Conservation (phyloP, 169 alveolate genomes). For the Cryptosporidium bovis region DNA sequence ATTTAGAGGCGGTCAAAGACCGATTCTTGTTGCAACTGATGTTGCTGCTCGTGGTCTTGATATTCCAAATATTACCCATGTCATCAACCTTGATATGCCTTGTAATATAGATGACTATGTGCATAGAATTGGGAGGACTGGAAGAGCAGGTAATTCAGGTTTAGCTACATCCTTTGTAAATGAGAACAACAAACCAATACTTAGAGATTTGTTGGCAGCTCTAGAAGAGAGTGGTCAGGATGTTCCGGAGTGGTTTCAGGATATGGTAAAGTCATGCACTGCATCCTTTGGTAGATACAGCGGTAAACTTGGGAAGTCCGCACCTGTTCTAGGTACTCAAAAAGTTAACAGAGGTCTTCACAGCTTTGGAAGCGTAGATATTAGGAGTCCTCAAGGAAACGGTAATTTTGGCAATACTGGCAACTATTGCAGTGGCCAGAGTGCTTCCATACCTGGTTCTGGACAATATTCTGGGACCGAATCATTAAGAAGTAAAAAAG, state of each 20-base stretch:
- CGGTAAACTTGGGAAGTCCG: constrained; percentile 22
- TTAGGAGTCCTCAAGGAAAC: constrained; percentile 35
- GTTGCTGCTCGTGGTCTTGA: constrained; percentile 99
- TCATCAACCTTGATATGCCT: constrained; percentile 95
- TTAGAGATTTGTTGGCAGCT: constrained; percentile 86
- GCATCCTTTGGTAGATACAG: constrained; percentile 69
- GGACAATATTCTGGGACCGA: constrained; percentile 6
- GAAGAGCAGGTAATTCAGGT: constrained; percentile 98
- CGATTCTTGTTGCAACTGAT: constrained; percentile 97
- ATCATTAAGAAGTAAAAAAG: neutral
- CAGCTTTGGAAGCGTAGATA: constrained; percentile 70
- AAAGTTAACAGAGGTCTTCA: constrained; percentile 44
- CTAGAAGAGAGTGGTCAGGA: constrained; percentile 81
- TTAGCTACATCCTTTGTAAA: constrained; percentile 94
- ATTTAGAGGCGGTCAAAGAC: constrained; percentile 91
- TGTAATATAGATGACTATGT: constrained; percentile 94
- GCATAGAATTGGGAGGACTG: constrained; percentile 97
- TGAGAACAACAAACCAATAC: constrained; percentile 88
- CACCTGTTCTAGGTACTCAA: constrained; percentile 9
- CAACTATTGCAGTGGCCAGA: constrained; percentile 26
- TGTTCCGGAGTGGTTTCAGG: constrained; percentile 78
- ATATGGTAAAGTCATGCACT: constrained; percentile 76
- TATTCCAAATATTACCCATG: constrained; percentile 94
- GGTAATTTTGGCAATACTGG: neutral
- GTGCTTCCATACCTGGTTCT: neutral